A percentile compares a stretch with the other conserved stretches of the same genome.
These are phyloP conservation scores for Bimuria novae-zelandiae DNA, from an alignment of 2,329 filamentous ascomycete genomes.

Conservation along the genomic window DNA sequence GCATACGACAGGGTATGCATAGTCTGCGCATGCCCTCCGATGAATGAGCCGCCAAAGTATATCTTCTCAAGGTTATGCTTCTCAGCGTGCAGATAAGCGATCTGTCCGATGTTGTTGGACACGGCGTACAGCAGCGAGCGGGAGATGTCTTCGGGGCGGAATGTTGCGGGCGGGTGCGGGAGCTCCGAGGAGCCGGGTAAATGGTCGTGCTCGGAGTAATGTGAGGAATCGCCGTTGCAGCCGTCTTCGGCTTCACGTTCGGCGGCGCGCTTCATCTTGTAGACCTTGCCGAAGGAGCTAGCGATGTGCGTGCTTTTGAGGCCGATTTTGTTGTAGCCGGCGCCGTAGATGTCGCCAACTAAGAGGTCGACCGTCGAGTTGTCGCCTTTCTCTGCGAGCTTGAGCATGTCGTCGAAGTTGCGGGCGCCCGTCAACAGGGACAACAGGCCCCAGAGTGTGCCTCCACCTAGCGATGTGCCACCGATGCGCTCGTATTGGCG, in stretches of 20 bases:
- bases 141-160: conserved; percentile 83
- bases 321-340: conserved; percentile 94
- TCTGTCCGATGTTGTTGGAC: conserved; percentile 95
- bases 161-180: conserved; percentile 56
- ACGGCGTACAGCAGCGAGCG: conserved; percentile 92
- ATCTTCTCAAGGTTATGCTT: conserved; percentile 90
- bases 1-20: conserved; percentile 98
- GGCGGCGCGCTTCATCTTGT: conserved; percentile 85
- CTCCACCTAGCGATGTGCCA: conserved; percentile 90
- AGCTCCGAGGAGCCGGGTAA: conserved; percentile 34
- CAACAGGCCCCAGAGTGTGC: conserved; percentile 95
- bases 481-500: conserved; percentile 87
- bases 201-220: conserved; percentile 42
- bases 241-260: conserved; percentile 77
- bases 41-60: conserved; percentile 97
- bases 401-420: conserved; percentile 97
- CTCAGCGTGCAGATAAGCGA: conserved; percentile 95
- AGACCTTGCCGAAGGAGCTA: conserved; percentile 95
- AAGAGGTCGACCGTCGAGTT: conserved; percentile 95
- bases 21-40: conserved; percentile 92
- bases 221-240: conserved; percentile 57
- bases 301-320: conserved; percentile 95
- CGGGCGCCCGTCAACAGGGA: conserved; percentile 90
- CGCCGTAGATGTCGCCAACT: conserved; percentile 96
- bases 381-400: conserved; percentile 86